Base-by-base conservation (phyloP, 345 rosid species). In the Xanthoceras sorbifolium region DNA sequence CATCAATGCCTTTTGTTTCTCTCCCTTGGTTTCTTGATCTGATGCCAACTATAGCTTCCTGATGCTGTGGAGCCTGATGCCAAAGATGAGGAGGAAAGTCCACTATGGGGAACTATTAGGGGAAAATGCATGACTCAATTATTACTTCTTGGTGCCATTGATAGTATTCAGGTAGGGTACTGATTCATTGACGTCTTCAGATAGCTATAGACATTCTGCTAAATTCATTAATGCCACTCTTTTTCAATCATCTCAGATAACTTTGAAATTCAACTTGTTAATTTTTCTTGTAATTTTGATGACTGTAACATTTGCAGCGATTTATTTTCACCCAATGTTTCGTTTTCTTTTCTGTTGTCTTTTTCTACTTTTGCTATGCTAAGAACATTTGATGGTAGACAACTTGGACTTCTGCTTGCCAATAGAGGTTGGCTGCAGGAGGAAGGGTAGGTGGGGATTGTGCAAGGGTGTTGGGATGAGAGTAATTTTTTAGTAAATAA, bases 111-210 rank as follows among this genome's bases (percentile, higher is more conserved):
- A 86, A 81, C 89, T 68, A 82, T 94, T 72, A 88, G 98, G 86
- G 95, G 97, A 81, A 94, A 94, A 84, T 94, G 98, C 85, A 87
- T 94, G 74, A 94, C 98, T 68, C 97, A 94, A 60, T 78, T 92
- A 71, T 82, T 94, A 78, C 92, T 94, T 79, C 94, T 94, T 60
- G 89, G 94, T 78, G 93, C 97, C 71, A 88, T 94, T 72, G 88
- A 92, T 81, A 87, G 90, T 74, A 94, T 94, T 74, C 97, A 94
- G 98, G 98, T 94, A 83, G 60, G 46, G 17, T 63, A 61, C 48
- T 63, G 65, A 62, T 44, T 68, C 44, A 63, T 73, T 44, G n/a
- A 40, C 17, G 7, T 8, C 60, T 48, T 61, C 15, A 18, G 23
- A 38, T 46, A 31, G 32, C 18, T 6, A 3, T 14, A 62, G 15